Conservation (phyloP, 352 stramenopile species). For the Pythium brachiatum region DNA sequence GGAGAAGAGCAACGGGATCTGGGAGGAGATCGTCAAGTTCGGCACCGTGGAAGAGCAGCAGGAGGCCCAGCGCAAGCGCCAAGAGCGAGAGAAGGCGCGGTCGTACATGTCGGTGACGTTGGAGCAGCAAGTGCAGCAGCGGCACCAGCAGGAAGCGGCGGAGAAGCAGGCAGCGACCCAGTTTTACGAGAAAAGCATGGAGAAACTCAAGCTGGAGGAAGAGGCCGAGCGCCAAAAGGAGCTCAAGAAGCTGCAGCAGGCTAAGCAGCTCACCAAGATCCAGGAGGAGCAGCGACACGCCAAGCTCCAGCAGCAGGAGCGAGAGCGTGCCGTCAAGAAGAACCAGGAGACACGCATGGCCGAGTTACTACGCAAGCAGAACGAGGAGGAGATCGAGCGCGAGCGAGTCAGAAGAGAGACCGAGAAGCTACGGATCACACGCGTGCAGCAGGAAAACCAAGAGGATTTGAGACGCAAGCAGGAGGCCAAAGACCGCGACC, state of each 20-base stretch:
- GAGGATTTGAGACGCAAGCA: conserved; percentile 59
- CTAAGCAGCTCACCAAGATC: conserved; percentile 62
- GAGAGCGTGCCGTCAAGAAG: conserved; percentile 49
- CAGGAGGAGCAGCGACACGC: conserved; percentile 62
- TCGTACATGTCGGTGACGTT: conserved; percentile 42
- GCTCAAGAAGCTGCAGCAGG: conserved; percentile 41
- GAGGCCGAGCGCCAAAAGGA: conserved; percentile 62
- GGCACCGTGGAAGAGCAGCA: conserved; percentile 63
- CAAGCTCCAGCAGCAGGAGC: conserved; percentile 57
- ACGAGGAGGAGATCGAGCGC: conserved; percentile 47
- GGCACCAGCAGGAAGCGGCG: conserved; percentile 32
- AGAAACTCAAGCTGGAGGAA: conserved; percentile 45
- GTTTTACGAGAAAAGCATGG: conserved; percentile 52
- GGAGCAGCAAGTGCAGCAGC: conserved; percentile 50
- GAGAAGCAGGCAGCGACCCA: conserved; percentile 43
- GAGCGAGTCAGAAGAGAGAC: conserved; percentile 47
- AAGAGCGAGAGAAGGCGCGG: conserved; percentile 30
- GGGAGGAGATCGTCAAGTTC: conserved; percentile 84
- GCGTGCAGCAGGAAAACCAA: conserved; percentile 66
- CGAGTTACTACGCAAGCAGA: conserved; percentile 47
- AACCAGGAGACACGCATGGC: conserved; percentile 49
- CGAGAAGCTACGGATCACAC: conserved; percentile 59
- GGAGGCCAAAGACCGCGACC: conserved; percentile 46
- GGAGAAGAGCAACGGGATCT: conserved; percentile 75
- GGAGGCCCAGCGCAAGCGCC: conserved; percentile 45